Conservation (phyloP, 495 filamentous ascomycete genomes). For the Cryomyces minteri region DNA sequence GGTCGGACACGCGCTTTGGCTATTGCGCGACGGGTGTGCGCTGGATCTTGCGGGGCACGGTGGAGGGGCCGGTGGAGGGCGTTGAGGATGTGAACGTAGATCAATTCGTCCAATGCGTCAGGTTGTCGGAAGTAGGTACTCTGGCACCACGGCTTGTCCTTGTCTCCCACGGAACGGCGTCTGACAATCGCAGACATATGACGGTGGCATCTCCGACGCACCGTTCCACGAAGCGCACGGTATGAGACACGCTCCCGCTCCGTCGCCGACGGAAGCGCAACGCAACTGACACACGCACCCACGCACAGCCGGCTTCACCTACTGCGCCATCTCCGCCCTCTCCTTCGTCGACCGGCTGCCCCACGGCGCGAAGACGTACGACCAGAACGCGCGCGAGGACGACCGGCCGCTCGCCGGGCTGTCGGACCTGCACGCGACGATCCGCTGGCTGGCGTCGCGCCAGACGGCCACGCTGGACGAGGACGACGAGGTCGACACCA, state of each 20-base stretch:
- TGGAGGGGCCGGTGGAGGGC: slow-evolving; percentile 29
- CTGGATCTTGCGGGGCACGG: slow-evolving; percentile 52
- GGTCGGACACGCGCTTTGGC: slow-evolving; percentile 71
- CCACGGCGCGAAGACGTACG: not conserved
- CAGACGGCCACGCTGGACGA: slow-evolving; percentile 28
- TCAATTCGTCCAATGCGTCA: slow-evolving; percentile 49
- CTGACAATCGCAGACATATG: slow-evolving; percentile 46
- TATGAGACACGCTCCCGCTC: slow-evolving; percentile 22
- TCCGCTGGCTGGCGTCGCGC: slow-evolving; percentile 51
- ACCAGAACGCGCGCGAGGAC: not conserved
- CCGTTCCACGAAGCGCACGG: slow-evolving; percentile 78
- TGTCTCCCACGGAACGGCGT: not conserved
- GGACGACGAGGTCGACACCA: slow-evolving; percentile 24
- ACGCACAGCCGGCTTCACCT: slow-evolving; percentile 60
- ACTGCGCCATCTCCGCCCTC: slow-evolving; percentile 63
- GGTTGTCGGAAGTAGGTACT: slow-evolving; percentile 39
- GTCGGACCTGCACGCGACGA: slow-evolving; percentile 24
- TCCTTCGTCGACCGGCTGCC: slow-evolving; percentile 42
- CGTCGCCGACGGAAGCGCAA: not conserved
- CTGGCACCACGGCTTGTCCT: not conserved
- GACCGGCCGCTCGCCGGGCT: slow-evolving; percentile 7
- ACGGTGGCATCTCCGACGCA: slow-evolving; percentile 71
- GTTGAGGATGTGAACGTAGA: slow-evolving; percentile 61
- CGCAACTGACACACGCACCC: slow-evolving; percentile 1
- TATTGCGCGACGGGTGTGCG: slow-evolving; percentile 66